Evolutionary conservation across 768 basidiomycete genomes (phyloP).

Genomic region (Panus rudis): DNA sequence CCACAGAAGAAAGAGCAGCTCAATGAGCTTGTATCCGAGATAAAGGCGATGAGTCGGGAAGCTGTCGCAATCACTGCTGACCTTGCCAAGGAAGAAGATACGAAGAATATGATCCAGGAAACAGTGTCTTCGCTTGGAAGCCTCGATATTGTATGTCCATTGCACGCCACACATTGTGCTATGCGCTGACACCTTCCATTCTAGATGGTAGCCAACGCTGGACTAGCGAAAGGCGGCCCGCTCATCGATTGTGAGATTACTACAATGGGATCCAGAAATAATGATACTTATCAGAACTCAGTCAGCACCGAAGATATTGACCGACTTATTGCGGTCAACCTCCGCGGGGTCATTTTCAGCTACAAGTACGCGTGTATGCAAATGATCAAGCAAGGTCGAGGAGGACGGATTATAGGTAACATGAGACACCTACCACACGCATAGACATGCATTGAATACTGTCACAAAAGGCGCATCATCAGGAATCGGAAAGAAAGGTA

Average conservation of each 20-base stretch:
- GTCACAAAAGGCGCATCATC: too few species aligned
- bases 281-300: not conserved
- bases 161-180: not conserved
- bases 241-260: slow-evolving; percentile 12
- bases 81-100: slow-evolving; percentile 34
- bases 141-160: slow-evolving; percentile 39
- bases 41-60: slow-evolving; percentile 15
- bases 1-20: slow-evolving; percentile 6
- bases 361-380: slow-evolving; percentile 33
- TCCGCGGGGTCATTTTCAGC: slow-evolving; percentile 28
- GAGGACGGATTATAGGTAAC: slow-evolving; percentile 33
- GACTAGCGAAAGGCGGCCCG: slow-evolving; percentile 5
- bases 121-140: slow-evolving; percentile 28
- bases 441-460: too few species aligned
- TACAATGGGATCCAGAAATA: slow-evolving; percentile 10
- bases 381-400: slow-evolving; percentile 33
- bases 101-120: slow-evolving; percentile 31
- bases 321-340: slow-evolving; percentile 24
- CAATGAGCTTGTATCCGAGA: slow-evolving; percentile 7
- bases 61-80: slow-evolving; percentile 28
- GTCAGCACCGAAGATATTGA: slow-evolving; percentile 21
- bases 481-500: slow-evolving; percentile 17
- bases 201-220: slow-evolving; percentile 25
- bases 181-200: not conserved
- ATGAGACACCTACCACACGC: not conserved